A percentile compares a stretch with the other conserved stretches of the same genome.
Evolutionary conservation across 768 basidiomycete genomes (phyloP).

Genomic region (Kockovaella imperatae): DNA sequence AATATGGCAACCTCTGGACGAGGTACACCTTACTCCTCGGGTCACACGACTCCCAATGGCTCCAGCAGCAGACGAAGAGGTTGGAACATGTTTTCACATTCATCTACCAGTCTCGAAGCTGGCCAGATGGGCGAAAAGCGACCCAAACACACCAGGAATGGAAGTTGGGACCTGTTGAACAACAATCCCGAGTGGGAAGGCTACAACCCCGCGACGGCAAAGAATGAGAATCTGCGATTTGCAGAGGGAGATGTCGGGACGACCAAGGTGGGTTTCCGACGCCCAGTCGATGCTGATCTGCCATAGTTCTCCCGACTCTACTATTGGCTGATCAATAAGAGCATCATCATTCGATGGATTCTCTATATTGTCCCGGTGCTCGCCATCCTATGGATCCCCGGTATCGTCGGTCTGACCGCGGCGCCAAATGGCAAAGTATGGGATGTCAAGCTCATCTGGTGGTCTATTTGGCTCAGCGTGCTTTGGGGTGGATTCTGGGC

Average conservation of each 20-base stretch:
- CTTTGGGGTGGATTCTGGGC: slow-evolving; percentile 81
- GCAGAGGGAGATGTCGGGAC: slow-evolving; percentile 44
- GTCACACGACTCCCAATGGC: slow-evolving; percentile 17
- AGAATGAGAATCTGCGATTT: slow-evolving; percentile 38
- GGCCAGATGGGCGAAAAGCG: slow-evolving; percentile 10
- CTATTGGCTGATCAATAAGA: slow-evolving; percentile 64
- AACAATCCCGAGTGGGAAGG: slow-evolving; percentile 43
- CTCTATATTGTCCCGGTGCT: slow-evolving; percentile 65
- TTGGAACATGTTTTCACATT: slow-evolving; percentile 16
- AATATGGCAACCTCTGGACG: background rate
- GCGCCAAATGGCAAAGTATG: slow-evolving; percentile 53
- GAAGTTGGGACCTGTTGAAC: slow-evolving; percentile 36
- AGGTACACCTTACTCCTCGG: slow-evolving; percentile 4
- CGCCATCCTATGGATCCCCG: slow-evolving; percentile 48
- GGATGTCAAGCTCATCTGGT: slow-evolving; percentile 53
- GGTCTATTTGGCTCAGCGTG: slow-evolving; percentile 77
- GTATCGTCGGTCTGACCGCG: slow-evolving; percentile 57
- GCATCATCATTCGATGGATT: slow-evolving; percentile 71
- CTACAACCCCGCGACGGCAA: slow-evolving; percentile 38
- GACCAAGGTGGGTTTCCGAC: slow-evolving; percentile 33
- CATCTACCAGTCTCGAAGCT: slow-evolving; percentile 4
- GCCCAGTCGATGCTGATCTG: background rate
- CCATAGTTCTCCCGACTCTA: slow-evolving; percentile 57
- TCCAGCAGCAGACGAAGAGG: slow-evolving; percentile 16
- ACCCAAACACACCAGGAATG: slow-evolving; percentile 13